Evolutionary conservation across 495 filamentous ascomycete species (phyloP).

Genomic region (Baudoinia panamericana): DNA sequence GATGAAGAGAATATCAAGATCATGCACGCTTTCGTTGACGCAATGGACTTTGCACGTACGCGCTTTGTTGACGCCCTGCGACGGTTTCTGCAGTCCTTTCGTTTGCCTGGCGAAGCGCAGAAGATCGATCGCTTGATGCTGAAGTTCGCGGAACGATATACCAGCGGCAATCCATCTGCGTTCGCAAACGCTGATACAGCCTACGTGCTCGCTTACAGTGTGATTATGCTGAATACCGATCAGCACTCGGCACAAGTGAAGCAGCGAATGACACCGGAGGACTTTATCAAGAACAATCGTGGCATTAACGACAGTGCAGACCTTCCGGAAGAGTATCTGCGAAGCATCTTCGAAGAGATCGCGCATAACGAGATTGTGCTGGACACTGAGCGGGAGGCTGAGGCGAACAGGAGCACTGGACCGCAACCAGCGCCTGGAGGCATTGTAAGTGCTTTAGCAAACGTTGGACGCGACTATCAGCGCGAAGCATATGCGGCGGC

Average conservation of each 20-base stretch:
- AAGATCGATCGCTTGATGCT: conserved; percentile 99
- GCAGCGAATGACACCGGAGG: conserved; percentile 78
- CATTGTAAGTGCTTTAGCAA: conserved; percentile 73
- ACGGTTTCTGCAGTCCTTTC: conserved; percentile 86
- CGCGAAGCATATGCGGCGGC: conserved; percentile 87
- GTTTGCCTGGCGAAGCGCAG: conserved; percentile 88
- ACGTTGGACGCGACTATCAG: conserved; percentile 83
- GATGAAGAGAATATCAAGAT: conserved; percentile 84
- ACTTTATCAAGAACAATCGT: conserved; percentile 97
- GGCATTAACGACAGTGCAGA: conserved; percentile 96
- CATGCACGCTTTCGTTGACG: conserved; percentile 96
- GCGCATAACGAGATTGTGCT: conserved; percentile 83
- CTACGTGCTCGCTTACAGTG: conserved; percentile 89
- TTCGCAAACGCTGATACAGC: conserved; percentile 98
- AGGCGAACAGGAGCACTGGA: conserved; percentile 56
- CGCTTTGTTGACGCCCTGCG: conserved; percentile 88
- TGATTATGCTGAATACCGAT: conserved; percentile 62
- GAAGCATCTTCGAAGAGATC: conserved; percentile 86
- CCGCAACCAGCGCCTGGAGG: conserved; percentile 40
- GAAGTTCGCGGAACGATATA: conserved; percentile 94
- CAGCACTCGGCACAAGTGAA: conserved; percentile 82
- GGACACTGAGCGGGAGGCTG: conserved; percentile 76
- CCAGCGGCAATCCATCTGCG: conserved; percentile 86
- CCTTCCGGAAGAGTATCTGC: conserved; percentile 83
- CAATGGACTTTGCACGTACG: conserved; percentile 86